Evolutionary conservation across 305 asterid species (phyloP).

Genomic region (Coffea humblotiana): DNA sequence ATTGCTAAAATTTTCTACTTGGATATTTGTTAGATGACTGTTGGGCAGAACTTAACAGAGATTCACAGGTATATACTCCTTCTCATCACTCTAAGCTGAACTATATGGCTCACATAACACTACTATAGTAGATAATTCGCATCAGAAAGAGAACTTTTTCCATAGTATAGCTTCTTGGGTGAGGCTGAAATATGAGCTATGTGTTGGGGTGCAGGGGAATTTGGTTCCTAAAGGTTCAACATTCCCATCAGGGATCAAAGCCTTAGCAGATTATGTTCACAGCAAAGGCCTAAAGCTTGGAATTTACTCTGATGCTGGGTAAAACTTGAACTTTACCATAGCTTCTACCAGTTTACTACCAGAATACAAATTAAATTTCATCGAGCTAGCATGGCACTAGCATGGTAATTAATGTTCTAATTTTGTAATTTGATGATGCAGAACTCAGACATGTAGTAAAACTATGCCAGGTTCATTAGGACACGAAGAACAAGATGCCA

Average conservation of each 20-base stretch:
- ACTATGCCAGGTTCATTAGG: constrained; percentile 95
- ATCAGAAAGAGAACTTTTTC: background rate
- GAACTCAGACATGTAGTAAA: constrained; percentile 71
- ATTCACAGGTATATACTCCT: constrained; percentile 42
- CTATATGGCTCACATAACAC: background rate
- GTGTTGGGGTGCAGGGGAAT: constrained; percentile 44
- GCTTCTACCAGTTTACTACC: background rate
- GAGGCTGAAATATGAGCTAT: background rate
- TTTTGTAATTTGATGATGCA: constrained; percentile 22
- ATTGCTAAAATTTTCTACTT: background rate
- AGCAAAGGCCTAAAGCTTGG: constrained; percentile 75
- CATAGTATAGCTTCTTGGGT: background rate
- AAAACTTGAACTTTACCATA: background rate
- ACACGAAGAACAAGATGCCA: constrained; percentile 82
- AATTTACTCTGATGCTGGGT: constrained; percentile 83
- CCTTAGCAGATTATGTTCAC: constrained; percentile 76
- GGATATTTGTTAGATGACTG: constrained; percentile 56
- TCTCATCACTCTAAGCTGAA: too few relatives aligned
- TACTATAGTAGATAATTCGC: too few relatives aligned
- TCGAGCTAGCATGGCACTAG: background rate
- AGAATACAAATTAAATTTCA: too few relatives aligned
- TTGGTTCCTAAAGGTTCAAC: constrained; percentile 55
- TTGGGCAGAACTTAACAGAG: constrained; percentile 77
- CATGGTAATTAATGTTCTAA: background rate
- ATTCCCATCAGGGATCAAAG: constrained; percentile 78